phyloP scores from a whole-genome alignment of 2,329 filamentous ascomycete genomes.

The Sporothrix protearum region DNA sequence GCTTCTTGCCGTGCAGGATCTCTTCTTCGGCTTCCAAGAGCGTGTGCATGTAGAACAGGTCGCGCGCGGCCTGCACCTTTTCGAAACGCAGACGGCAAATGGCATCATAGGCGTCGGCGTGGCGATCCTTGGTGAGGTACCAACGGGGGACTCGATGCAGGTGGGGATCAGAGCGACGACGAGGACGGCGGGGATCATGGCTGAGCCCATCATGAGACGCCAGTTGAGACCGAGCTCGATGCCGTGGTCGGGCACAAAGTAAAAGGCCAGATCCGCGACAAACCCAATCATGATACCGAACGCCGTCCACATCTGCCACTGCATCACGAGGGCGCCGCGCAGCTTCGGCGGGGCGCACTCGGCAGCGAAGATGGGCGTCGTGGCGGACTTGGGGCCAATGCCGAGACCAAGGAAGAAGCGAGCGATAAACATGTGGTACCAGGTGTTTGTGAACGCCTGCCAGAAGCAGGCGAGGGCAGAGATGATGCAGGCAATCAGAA shows the following conservation, averaged over 20 bases:
- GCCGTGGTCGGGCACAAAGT: conserved; percentile 49
- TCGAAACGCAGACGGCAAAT: conserved; percentile 48
- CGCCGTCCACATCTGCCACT: conserved; percentile 47
- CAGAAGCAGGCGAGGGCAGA: conserved; percentile 39
- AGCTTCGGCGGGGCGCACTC: conserved; percentile 63
- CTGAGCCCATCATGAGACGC: conserved; percentile 66
- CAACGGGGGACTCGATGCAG: conserved; percentile 36
- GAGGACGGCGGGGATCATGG: conserved; percentile 58
- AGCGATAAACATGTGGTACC: conserved; percentile 68
- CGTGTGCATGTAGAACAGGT: conserved; percentile 55
- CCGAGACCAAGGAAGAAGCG: conserved; percentile 67
- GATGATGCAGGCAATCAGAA: conserved; percentile 62
- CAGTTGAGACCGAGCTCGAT: conserved; percentile 58
- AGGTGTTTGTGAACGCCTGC: conserved; percentile 45
- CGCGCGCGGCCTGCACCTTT: conserved; percentile 53
- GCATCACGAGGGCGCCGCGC: conserved; percentile 67
- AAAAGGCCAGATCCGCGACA: conserved; percentile 59
- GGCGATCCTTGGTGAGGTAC: conserved; percentile 48
- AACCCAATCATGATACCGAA: conserved; percentile 54
- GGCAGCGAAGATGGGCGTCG: conserved; percentile 62
- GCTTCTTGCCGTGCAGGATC: conserved; percentile 35
- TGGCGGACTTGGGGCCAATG: conserved; percentile 67
- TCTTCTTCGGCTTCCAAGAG: conserved; percentile 56
- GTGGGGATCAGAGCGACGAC: conserved; percentile 49
- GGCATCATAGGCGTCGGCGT: conserved; percentile 46